Evolutionary conservation across 2,329 filamentous ascomycete genomes (phyloP).

Genomic region (Xylaria sp.): DNA sequence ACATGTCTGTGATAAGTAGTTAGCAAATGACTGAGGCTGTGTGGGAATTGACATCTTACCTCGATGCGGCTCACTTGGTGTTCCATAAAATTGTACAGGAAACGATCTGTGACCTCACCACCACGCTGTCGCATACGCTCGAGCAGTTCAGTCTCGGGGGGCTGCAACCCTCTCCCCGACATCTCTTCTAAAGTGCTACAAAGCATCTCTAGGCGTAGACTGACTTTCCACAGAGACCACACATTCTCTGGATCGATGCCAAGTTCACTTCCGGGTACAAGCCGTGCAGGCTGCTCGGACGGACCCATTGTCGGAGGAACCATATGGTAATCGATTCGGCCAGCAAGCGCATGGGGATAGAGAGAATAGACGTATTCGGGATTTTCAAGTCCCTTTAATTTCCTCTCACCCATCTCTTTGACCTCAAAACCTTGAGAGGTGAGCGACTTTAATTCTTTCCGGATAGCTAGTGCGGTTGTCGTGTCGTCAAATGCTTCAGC

Average conservation of each 20-base stretch:
- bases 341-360: constrained; percentile 88
- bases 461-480: constrained; percentile 77
- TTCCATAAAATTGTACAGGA: constrained; percentile 89
- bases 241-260: constrained; percentile 83
- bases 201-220: constrained; percentile 89
- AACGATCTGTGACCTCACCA: constrained; percentile 87
- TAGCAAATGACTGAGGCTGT: constrained; percentile 37
- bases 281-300: constrained; percentile 67
- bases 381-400: constrained; percentile 96
- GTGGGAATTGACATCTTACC: constrained; percentile 63
- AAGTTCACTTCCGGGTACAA: constrained; percentile 73
- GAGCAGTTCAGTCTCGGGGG: constrained; percentile 84
- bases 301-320: constrained; percentile 55
- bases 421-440: constrained; percentile 95
- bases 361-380: constrained; percentile 95
- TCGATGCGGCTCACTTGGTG: constrained; percentile 97
- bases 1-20: constrained; percentile 70
- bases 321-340: constrained; percentile 77
- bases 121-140: constrained; percentile 74
- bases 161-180: constrained; percentile 70
- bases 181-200: constrained; percentile 86
- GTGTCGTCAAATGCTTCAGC: constrained; percentile 81
- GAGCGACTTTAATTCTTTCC: constrained; percentile 85
- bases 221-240: constrained; percentile 90
- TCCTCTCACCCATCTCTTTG: constrained; percentile 94